A percentile compares a stretch with the other conserved stretches of the same genome.
phyloP scores from a whole-genome alignment of 192 early-diverging fungal species.

The Coemansia sp. region DNA sequence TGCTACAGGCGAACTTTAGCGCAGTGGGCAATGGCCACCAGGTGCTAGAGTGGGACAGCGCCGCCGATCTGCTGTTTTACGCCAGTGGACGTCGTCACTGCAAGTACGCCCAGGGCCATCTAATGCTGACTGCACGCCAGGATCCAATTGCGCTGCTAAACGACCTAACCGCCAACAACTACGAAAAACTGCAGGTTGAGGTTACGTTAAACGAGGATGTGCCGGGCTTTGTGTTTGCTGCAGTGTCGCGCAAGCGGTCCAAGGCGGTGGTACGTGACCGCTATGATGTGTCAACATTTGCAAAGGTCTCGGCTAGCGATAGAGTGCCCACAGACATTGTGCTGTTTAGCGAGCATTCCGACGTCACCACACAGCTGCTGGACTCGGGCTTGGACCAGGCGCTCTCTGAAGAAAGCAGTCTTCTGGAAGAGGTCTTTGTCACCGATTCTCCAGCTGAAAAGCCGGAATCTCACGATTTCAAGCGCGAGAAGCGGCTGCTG shows the following conservation, averaged over 20 bases:
- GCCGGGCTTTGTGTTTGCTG: conserved; percentile 66
- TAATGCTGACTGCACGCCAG: conserved; percentile 51
- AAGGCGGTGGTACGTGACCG: conserved; percentile 60
- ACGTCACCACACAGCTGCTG: conserved; percentile 55
- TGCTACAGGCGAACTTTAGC: conserved; percentile 65
- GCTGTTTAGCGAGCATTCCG: conserved; percentile 58
- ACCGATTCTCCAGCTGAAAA: conserved; percentile 60
- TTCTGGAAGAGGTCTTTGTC: conserved; percentile 61
- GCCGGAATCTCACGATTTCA: conserved; percentile 55
- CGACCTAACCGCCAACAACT: conserved; percentile 38
- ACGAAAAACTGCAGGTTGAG: conserved; percentile 40
- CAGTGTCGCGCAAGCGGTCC: conserved; percentile 57
- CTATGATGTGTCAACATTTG: conserved; percentile 60
- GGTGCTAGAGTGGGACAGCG: conserved; percentile 63
- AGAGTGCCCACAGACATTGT: conserved; percentile 41
- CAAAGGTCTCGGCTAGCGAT: conserved; percentile 18
- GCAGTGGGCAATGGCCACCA: conserved; percentile 62
- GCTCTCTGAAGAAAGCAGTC: conserved; percentile 27
- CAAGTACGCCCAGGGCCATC: conserved; percentile 65
- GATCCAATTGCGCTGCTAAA: conserved; percentile 49
- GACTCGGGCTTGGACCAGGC: conserved; percentile 54
- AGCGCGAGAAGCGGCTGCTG: conserved; percentile 54
- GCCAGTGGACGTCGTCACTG: conserved; percentile 70
- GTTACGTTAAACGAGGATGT: conserved; percentile 52
- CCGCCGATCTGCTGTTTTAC: conserved; percentile 72